A percentile compares a stretch with the other conserved stretches of the same genome.
These are phyloP conservation scores for Sarcodon aspratus DNA, from an alignment of 768 basidiomycete species.

Conservation along the genomic window DNA sequence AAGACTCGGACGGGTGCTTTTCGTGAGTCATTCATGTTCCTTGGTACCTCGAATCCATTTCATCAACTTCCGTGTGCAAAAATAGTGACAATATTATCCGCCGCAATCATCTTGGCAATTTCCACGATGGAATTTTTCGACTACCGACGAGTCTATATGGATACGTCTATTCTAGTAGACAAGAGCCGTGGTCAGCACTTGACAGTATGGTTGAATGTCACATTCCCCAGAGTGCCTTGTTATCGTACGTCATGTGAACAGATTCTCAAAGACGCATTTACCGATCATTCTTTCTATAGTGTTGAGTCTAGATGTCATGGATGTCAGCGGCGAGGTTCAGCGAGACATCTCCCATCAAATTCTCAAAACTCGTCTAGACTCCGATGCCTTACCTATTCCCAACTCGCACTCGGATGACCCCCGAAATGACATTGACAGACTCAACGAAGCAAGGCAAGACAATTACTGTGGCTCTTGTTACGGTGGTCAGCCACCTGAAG, in stretches of 20 bases:
- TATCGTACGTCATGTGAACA: slow-evolving; percentile 43
- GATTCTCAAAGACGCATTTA: background rate
- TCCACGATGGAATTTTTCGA: slow-evolving; percentile 93
- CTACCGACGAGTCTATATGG: slow-evolving; percentile 77
- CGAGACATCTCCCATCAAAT: slow-evolving; percentile 86
- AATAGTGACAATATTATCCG: slow-evolving; percentile 83
- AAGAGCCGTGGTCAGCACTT: slow-evolving; percentile 90
- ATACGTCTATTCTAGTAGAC: slow-evolving; percentile 92
- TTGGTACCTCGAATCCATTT: background rate
- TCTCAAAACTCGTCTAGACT: slow-evolving; percentile 66
- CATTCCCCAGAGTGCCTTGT: slow-evolving; percentile 95
- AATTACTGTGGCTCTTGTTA: slow-evolving; percentile 95
- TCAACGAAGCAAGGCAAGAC: slow-evolving; percentile 45
- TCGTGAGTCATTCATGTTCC: slow-evolving; percentile 35
- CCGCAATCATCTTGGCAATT: slow-evolving; percentile 86
- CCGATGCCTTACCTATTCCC: slow-evolving; percentile 45
- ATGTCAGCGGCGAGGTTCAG: slow-evolving; percentile 94
- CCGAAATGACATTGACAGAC: slow-evolving; percentile 78
- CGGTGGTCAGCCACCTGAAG: slow-evolving; percentile 61
- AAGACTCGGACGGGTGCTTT: slow-evolving; percentile 92
- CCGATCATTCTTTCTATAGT: slow-evolving; percentile 36
- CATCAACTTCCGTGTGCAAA: slow-evolving; percentile 1
- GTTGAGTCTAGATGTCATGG: slow-evolving; percentile 93
- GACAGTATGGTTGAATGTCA: slow-evolving; percentile 83
- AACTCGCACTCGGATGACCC: slow-evolving; percentile 50